Conservation (phyloP, 345 rosid genomes). For the Euphorbia lathyris region DNA sequence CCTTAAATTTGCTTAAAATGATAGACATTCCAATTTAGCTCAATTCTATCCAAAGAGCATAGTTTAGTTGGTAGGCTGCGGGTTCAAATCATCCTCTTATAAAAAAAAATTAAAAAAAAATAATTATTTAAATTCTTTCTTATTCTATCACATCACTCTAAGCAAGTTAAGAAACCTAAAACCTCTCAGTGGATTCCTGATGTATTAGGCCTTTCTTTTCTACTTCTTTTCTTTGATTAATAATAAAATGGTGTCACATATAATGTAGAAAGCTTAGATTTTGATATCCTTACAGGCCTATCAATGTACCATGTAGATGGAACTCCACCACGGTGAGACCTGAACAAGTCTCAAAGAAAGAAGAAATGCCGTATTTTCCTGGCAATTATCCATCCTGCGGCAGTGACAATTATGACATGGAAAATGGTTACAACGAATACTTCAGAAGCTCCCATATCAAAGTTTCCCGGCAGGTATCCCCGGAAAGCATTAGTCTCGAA, state of each 20-base stretch:
- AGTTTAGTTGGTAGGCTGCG: too few species aligned
- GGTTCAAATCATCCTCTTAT: too few species aligned
- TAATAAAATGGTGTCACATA: background rate
- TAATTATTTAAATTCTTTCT: too few species aligned
- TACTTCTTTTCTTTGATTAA: background rate
- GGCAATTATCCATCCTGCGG: too few species aligned
- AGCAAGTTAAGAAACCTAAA: too few species aligned
- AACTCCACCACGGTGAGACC: slow-evolving; percentile 36
- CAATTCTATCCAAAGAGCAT: too few species aligned
- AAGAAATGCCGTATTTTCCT: slow-evolving; percentile 34
- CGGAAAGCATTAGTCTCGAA: slow-evolving; percentile 62
- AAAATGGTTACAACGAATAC: slow-evolving; percentile 29
- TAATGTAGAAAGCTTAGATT: slow-evolving; percentile 5
- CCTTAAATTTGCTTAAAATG: too few species aligned
- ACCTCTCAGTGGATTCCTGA: too few species aligned
- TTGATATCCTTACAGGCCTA: slow-evolving; percentile 44
- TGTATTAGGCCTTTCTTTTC: too few species aligned
- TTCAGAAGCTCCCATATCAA: slow-evolving; percentile 34
- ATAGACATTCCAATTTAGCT: too few species aligned
- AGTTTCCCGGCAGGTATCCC: slow-evolving; percentile 50
- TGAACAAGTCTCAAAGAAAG: slow-evolving; percentile 35
- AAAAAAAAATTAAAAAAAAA: too few species aligned
- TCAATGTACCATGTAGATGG: slow-evolving; percentile 76
- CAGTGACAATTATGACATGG: slow-evolving; percentile 31
- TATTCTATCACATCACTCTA: too few species aligned